phyloP scores from a whole-genome alignment of 2,329 filamentous ascomycete genomes.

The Metarhizium sp. region DNA sequence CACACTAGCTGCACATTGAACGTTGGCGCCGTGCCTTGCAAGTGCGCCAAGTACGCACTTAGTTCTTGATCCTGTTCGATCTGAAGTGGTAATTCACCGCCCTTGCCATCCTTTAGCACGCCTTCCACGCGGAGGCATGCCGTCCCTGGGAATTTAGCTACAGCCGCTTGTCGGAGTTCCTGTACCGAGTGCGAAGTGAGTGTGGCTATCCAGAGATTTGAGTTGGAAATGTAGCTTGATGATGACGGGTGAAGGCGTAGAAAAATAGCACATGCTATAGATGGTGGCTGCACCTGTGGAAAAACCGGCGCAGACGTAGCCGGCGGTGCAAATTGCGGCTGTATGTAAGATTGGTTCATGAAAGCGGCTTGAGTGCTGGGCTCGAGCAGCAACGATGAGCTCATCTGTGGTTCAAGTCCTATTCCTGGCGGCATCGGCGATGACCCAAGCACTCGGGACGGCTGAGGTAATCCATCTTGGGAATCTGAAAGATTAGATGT shows the following conservation, averaged over 20 bases:
- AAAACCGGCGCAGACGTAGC: conserved; percentile 15
- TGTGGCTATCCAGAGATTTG: conserved; percentile 57
- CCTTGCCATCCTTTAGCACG: conserved; percentile 49
- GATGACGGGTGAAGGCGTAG: conserved; percentile 58
- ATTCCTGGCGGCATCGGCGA: conserved; percentile 13
- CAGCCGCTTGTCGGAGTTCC: conserved; percentile 54
- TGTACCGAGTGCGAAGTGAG: conserved; percentile 47
- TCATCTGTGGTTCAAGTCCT: conserved; percentile 25
- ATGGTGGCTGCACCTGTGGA: conserved; percentile 12
- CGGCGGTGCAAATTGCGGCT: conserved; percentile 18
- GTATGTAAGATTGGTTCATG: conserved; percentile 21
- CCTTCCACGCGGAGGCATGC: conserved; percentile 55
- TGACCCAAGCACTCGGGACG: conserved; percentile 16
- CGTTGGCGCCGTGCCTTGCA: conserved; percentile 35
- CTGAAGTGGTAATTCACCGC: conserved; percentile 50
- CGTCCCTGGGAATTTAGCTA: conserved; percentile 50
- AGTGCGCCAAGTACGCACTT: conserved; percentile 59
- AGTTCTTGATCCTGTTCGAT: conserved; percentile 67
- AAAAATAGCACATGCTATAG: conserved; percentile 46
- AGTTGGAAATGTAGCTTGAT: conserved; percentile 43
- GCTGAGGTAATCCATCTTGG: conserved; percentile 11
- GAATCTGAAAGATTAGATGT: conserved; percentile 11
- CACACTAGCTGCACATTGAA: conserved; percentile 33
- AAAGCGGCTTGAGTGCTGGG: conserved; percentile 28
- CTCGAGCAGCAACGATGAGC: conserved; percentile 28